These are phyloP conservation scores for Gossypioides kirkii DNA, from an alignment of 345 rosid genomes.

Conservation along the genomic window DNA sequence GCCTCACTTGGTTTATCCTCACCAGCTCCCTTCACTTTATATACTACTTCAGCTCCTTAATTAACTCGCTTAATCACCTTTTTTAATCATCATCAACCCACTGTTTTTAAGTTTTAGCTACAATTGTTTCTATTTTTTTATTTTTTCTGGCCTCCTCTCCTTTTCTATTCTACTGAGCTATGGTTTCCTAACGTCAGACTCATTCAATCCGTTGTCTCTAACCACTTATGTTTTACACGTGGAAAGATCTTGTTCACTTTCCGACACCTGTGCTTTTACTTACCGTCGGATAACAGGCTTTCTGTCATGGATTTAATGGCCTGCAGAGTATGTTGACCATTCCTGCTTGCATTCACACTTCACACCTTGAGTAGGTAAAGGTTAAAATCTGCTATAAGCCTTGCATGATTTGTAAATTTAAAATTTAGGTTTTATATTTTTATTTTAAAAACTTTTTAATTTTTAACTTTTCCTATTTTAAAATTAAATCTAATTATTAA, in stretches of 20 bases:
- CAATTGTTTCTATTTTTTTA: background rate
- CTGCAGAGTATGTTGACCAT: constrained; percentile 22
- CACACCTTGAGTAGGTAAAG: constrained; percentile 15
- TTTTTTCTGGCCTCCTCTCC: background rate
- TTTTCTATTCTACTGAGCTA: background rate
- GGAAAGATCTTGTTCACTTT: fast-evolving
- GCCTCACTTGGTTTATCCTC: constrained; percentile 22
- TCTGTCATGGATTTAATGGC: constrained; percentile 3
- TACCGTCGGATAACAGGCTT: constrained; percentile 11
- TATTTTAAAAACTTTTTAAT: too few species aligned
- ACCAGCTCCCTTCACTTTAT: constrained; percentile 24
- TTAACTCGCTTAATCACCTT: constrained; percentile 14
- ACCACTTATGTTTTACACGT: constrained; percentile 18
- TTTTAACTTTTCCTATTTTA: too few species aligned
- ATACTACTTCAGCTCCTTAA: constrained; percentile 28
- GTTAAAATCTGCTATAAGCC: too few species aligned
- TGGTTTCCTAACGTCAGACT: constrained; percentile 14
- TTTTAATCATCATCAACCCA: background rate
- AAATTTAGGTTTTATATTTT: too few species aligned
- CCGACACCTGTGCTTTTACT: constrained; percentile 24
- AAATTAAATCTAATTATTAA: too few species aligned
- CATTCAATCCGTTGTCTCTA: background rate
- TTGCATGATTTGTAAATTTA: too few species aligned
- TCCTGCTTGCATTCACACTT: constrained; percentile 30
- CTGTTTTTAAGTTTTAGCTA: background rate